phyloP scores from a whole-genome alignment of 1,284 basidiomycete genomes.

The Sanghuangporus weigelae region DNA sequence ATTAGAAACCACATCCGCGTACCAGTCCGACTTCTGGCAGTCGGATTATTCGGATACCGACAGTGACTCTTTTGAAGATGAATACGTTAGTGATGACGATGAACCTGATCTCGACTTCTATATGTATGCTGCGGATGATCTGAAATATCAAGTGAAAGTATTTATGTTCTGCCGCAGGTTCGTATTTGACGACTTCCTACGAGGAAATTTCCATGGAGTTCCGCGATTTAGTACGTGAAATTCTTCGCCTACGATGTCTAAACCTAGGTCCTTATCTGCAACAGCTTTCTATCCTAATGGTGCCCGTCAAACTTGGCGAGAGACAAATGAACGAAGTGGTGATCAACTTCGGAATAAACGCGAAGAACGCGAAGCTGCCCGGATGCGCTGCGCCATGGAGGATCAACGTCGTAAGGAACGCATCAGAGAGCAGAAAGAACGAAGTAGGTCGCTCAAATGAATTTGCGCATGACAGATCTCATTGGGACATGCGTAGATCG shows the following conservation, averaged over 20 bases:
- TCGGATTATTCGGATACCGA: slow-evolving; percentile 29
- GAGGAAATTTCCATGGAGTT: not conserved
- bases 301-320: slow-evolving; percentile 25
- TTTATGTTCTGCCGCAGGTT: slow-evolving; percentile 29
- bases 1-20: slow-evolving; percentile 24
- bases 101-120: slow-evolving; percentile 36
- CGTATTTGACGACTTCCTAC: slow-evolving; percentile 41
- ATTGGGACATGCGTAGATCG: slow-evolving; percentile 33
- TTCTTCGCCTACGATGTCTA: not conserved
- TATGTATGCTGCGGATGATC: slow-evolving; percentile 29
- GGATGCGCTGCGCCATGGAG: slow-evolving; percentile 44
- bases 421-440: slow-evolving; percentile 44
- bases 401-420: slow-evolving; percentile 40
- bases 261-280: slow-evolving; percentile 17
- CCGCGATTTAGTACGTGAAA: not conserved
- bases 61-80: slow-evolving; percentile 24
- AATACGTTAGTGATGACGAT: slow-evolving; percentile 22
- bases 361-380: slow-evolving; percentile 50
- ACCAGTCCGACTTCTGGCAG: slow-evolving; percentile 20
- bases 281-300: not conserved
- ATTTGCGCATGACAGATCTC: slow-evolving; percentile 10
- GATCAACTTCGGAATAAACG: slow-evolving; percentile 43
- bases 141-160: slow-evolving; percentile 6
- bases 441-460: slow-evolving; percentile 35
- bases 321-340: slow-evolving; percentile 45